These are phyloP conservation scores for Pouteria campechiana DNA, from an alignment of 179 eudicot genomes.

Conservation along the genomic window DNA sequence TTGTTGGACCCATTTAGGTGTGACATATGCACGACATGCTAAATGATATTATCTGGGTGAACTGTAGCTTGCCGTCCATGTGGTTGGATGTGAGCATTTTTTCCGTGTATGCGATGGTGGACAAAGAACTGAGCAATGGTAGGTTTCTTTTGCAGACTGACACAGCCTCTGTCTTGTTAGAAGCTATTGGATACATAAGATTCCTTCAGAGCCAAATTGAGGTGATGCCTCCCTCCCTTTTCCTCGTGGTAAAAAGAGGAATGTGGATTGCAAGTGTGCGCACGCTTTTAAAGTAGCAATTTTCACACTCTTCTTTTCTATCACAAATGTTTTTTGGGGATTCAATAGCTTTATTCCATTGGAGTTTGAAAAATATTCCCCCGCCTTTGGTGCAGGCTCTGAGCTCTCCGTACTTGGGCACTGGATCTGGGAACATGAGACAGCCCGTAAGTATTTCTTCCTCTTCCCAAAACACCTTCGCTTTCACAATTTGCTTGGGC, in stretches of 20 bases:
- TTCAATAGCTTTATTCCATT: too few relatives aligned
- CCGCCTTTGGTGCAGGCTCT: conserved; percentile 59
- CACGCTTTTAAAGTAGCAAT: too few relatives aligned
- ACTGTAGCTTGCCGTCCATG: background rate
- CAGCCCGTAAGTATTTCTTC: conserved; percentile 8
- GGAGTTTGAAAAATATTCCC: conserved; percentile 5
- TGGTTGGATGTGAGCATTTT: background rate
- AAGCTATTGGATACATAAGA: conserved; percentile 59
- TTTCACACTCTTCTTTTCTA: too few relatives aligned
- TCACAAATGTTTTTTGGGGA: too few relatives aligned
- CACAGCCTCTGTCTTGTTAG: conserved; percentile 65
- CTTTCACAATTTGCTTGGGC: too few relatives aligned
- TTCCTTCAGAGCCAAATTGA: conserved; percentile 66
- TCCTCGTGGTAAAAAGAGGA: too few relatives aligned
- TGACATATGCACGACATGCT: too few relatives aligned
- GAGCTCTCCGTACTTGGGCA: conserved; percentile 73
- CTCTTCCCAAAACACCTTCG: conserved; percentile 2
- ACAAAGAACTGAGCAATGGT: conserved; percentile 9
- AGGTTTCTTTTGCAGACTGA: conserved; percentile 41
- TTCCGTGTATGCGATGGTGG: background rate
- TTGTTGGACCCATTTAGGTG: too few relatives aligned
- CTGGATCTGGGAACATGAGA: conserved; percentile 52
- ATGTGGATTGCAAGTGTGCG: too few relatives aligned
- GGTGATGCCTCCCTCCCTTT: conserved; percentile 24
- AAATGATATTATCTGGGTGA: too few relatives aligned